phyloP scores from a whole-genome alignment of 2,329 filamentous ascomycete species.

The Uncinocarpus reesii region DNA sequence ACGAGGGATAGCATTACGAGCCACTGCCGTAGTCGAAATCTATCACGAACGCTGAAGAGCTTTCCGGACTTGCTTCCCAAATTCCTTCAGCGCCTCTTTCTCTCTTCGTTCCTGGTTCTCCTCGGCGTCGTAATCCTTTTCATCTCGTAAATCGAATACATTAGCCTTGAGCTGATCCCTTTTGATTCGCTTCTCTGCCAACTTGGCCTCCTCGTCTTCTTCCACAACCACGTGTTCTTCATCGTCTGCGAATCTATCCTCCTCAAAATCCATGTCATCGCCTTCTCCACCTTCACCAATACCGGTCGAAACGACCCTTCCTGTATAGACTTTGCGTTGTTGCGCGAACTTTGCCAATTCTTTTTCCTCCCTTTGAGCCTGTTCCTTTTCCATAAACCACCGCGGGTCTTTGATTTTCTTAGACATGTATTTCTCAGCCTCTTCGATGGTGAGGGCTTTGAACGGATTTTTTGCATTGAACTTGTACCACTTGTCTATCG shows the following conservation, averaged over 20 bases:
- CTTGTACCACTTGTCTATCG: conserved; percentile 92
- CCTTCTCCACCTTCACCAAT: conserved; percentile 46
- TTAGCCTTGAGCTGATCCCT: conserved; percentile 80
- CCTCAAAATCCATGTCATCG: conserved; percentile 58
- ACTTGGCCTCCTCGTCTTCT: conserved; percentile 69
- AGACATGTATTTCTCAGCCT: conserved; percentile 73
- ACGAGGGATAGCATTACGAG: conserved; percentile 47
- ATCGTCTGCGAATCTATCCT: conserved; percentile 73
- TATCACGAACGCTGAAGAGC: conserved; percentile 74
- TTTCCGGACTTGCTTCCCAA: conserved; percentile 70
- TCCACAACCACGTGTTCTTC: conserved; percentile 74
- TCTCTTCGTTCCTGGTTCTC: conserved; percentile 54
- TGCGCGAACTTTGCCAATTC: conserved; percentile 48
- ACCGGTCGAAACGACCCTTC: conserved; percentile 36
- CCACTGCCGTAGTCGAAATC: conserved; percentile 78
- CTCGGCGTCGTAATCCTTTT: conserved; percentile 59
- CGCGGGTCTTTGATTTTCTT: conserved; percentile 65
- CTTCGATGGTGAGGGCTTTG: conserved; percentile 65
- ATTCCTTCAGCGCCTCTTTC: conserved; percentile 56
- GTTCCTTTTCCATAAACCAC: conserved; percentile 63
- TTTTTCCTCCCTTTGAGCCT: conserved; percentile 44
- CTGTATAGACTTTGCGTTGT: conserved; percentile 38
- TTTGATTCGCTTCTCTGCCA: conserved; percentile 61
- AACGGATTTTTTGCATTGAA: conserved; percentile 48
- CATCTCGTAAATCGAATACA: conserved; percentile 66